Evolutionary conservation across 1,284 basidiomycete genomes (phyloP).

Genomic region (Sparassis latifolia): DNA sequence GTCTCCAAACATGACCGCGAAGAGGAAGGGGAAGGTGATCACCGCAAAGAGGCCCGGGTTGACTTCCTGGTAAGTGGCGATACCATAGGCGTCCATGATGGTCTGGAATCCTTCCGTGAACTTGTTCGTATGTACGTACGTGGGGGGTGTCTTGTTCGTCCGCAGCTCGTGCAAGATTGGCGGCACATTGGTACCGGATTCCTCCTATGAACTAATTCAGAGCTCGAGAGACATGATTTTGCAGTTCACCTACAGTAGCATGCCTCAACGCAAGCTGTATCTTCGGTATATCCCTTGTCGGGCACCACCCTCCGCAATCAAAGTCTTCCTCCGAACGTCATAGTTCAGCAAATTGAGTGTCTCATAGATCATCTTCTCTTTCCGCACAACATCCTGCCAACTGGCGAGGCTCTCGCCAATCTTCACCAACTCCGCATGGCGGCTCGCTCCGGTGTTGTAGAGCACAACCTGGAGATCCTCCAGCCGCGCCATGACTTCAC

Average conservation of each 20-base stretch:
- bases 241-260: constrained; percentile 64
- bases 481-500: constrained; percentile 83
- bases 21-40: constrained; percentile 96
- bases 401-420: constrained; percentile 83
- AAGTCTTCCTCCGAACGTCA: constrained; percentile 88
- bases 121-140: constrained; percentile 92
- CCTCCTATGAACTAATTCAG: constrained; percentile 52
- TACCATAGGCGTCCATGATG: constrained; percentile 97
- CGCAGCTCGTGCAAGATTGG: constrained; percentile 90
- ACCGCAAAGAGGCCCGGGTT: constrained; percentile 95
- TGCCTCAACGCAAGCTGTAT: constrained; percentile 89
- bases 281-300: constrained; percentile 80
- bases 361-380: constrained; percentile 96
- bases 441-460: constrained; percentile 84
- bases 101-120: constrained; percentile 98
- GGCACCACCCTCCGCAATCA: constrained; percentile 97
- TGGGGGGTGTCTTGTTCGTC: constrained; percentile 91
- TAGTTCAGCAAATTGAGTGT: constrained; percentile 94
- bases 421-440: constrained; percentile 80
- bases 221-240: not conserved
- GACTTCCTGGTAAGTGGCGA: constrained; percentile 93
- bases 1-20: constrained; percentile 99
- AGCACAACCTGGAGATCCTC: constrained; percentile 92
- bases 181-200: constrained; percentile 87
- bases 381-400: constrained; percentile 92